Percentiles rank a stretch among this genome's conserved stretches.
phyloP scores from a whole-genome alignment of 371 early-diverging fungal species.

The Mucor plumbeus region DNA sequence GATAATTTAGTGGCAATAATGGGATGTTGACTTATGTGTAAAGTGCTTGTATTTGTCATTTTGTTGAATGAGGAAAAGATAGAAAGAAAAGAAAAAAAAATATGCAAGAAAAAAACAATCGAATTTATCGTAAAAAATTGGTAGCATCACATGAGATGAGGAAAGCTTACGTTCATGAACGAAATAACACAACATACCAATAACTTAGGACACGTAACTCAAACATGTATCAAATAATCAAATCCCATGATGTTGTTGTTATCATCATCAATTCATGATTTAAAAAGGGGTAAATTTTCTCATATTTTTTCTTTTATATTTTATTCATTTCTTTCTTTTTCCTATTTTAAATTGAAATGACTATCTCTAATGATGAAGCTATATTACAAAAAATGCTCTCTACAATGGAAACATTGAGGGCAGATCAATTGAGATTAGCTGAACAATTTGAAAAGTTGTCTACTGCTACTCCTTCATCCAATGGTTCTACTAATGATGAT shows the following conservation, averaged over 20 bases:
- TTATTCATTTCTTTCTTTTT: slow-evolving; percentile 9
- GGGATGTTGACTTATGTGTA: slow-evolving; percentile 68
- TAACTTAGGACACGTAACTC: background rate
- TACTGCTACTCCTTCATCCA: slow-evolving; percentile 10
- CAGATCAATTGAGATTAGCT: slow-evolving; percentile 34
- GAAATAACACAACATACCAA: background rate
- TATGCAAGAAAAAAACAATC: background rate
- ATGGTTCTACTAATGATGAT: background rate
- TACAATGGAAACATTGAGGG: slow-evolving; percentile 35
- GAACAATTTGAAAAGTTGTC: slow-evolving; percentile 30
- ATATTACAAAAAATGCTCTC: slow-evolving; percentile 33
- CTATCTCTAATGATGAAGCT: slow-evolving; percentile 30
- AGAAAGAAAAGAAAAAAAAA: slow-evolving; percentile 25
- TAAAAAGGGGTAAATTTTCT: background rate
- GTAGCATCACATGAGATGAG: slow-evolving; percentile 3
- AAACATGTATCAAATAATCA: slow-evolving; percentile 2
- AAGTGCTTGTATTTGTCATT: slow-evolving; percentile 17
- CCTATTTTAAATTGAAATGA: slow-evolving; percentile 23
- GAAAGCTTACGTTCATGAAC: background rate
- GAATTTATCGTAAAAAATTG: background rate
- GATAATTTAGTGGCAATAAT: slow-evolving; percentile 74
- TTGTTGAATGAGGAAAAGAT: slow-evolving; percentile 21
- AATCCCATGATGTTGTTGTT: slow-evolving; percentile 12
- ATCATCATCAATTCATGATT: slow-evolving; percentile 6
- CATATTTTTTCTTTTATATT: background rate